Evolutionary conservation across 768 basidiomycete genomes (phyloP), one percentile per base, ranked within the genome.

Genomic region (Nidula microcarpa): DNA sequence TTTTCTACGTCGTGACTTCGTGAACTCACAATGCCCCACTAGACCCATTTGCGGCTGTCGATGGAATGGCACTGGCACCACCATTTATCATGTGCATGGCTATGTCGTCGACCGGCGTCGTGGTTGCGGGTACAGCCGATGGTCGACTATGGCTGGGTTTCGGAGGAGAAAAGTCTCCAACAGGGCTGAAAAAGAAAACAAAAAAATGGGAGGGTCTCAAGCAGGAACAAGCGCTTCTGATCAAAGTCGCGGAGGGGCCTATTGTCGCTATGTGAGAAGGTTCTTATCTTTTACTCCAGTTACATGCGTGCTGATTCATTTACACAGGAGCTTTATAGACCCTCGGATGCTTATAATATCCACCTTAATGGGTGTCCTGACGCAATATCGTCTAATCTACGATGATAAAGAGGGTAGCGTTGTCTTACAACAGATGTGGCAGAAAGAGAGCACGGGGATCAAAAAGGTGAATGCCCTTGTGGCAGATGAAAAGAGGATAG

Each of bases 121-220:
- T 91, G 14, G 88, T 84, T 11, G 87, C 82, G 5, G 84, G 87
- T 5, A 87, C 85, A 1, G 91, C 89, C 7, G 88, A 92, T 62
- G 91, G 91, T 3, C 80, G 81, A 37, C 61, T 92, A 4, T 84
- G 82, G 74, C 58, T 91, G 23, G 87, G 89, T 10, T 76, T 77
- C 8, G 82, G 89, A 3, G 89, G 86, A 5, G 85, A 86, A 62
- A 87, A 81, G 61, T 44, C 54, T 53, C 37, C 60, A 10, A 47
- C 57, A 53, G 6, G 55, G 53, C 54, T 65, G 55, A 74, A 75
- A 62, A 85, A 82, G 68, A 82, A 79, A 54, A 73, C 73, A 35
- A 79, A 82, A 53, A 87, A 81, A 60, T 93, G 91, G 90, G 80
- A 83, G 55, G 91, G 91, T 2, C 68, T 91, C 18, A 73, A 75